Conservation (phyloP, 768 basidiomycete species). For the Lyophyllum decastes region DNA sequence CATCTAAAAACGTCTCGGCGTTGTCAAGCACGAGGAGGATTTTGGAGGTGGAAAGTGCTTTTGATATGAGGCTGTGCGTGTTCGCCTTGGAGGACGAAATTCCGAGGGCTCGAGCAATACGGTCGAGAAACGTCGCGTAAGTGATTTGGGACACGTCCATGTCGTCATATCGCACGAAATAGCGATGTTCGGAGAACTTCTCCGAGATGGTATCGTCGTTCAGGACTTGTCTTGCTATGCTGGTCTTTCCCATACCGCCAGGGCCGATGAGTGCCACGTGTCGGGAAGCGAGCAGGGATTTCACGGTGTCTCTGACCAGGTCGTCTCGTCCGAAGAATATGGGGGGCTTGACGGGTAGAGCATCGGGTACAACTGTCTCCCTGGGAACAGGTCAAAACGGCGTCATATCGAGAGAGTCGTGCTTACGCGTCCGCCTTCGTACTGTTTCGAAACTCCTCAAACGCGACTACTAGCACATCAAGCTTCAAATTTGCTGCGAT, state of each 20-base stretch:
- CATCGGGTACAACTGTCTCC: not conserved
- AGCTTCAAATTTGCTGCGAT: conserved; percentile 10
- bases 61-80: not conserved
- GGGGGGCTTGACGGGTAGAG: not conserved
- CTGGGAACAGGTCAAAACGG: not conserved
- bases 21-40: conserved; percentile 16
- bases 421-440: not conserved
- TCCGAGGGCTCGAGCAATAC: not conserved
- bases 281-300: not conserved
- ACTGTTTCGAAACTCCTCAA: not conserved
- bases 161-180: conserved; percentile 15
- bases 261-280: conserved; percentile 14
- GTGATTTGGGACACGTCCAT: conserved; percentile 9
- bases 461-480: conserved; percentile 4
- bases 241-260: conserved; percentile 16
- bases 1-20: conserved; percentile 16
- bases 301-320: not conserved
- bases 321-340: conserved; percentile 1
- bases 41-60: not conserved
- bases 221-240: conserved; percentile 8
- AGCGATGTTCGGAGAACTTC: conserved; percentile 6
- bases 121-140: conserved; percentile 8
- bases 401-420: not conserved
- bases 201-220: not conserved
- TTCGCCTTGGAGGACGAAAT: not conserved